These are phyloP conservation scores for Zangia roseola DNA, from an alignment of 768 basidiomycete genomes.

Conservation along the genomic window DNA sequence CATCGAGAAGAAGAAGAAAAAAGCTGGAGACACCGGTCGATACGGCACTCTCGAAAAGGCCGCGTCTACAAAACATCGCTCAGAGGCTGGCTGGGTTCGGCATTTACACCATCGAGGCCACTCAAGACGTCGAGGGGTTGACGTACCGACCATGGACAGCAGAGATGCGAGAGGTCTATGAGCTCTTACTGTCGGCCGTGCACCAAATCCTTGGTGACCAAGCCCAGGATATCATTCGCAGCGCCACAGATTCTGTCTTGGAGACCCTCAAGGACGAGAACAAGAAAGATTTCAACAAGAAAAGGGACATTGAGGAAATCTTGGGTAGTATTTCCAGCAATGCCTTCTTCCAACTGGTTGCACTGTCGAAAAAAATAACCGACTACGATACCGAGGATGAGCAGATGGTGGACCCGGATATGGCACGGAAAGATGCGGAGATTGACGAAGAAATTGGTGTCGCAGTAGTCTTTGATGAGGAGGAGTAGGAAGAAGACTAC, in stretches of 20 bases:
- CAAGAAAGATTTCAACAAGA: slow-evolving; percentile 96
- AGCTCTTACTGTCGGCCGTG: slow-evolving; percentile 84
- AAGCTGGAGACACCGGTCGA: slow-evolving; percentile 52
- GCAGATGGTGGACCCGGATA: slow-evolving; percentile 72
- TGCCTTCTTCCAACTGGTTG: slow-evolving; percentile 80
- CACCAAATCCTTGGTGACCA: slow-evolving; percentile 89
- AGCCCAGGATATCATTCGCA: slow-evolving; percentile 94
- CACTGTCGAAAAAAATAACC: slow-evolving; percentile 89
- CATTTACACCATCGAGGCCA: slow-evolving; percentile 93
- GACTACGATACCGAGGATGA: slow-evolving; percentile 93
- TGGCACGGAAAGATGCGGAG: slow-evolving; percentile 79
- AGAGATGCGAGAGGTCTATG: slow-evolving; percentile 93
- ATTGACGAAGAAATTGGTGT: slow-evolving; percentile 97
- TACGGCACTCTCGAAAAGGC: slow-evolving; percentile 60
- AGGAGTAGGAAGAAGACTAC: slow-evolving; percentile 92
- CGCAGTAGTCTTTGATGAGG: slow-evolving; percentile 96
- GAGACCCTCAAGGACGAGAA: slow-evolving; percentile 86
- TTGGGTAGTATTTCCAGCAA: slow-evolving; percentile 67
- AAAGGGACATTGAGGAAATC: slow-evolving; percentile 83
- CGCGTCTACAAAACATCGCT: slow-evolving; percentile 51
- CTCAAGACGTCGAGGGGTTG: slow-evolving; percentile 89
- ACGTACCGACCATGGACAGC: slow-evolving; percentile 91
- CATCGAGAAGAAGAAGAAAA: slow-evolving; percentile 91
- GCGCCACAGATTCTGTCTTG: slow-evolving; percentile 87
- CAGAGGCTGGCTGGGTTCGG: slow-evolving; percentile 63